phyloP scores from a whole-genome alignment of 805 yeast species.

The Yamadazyma scolyti region DNA sequence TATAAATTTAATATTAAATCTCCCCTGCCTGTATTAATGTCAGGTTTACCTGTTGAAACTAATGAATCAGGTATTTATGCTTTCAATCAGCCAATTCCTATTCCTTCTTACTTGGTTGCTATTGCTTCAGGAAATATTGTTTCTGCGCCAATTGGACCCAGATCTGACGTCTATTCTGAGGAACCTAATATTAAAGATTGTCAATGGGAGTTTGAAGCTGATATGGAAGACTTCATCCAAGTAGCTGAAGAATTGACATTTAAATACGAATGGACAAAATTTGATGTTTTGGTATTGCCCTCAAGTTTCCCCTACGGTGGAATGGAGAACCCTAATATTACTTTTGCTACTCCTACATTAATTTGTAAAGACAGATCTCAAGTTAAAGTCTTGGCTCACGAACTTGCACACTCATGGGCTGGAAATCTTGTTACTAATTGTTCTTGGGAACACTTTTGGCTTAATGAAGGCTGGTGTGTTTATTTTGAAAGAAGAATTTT shows the following conservation, averaged over 20 bases:
- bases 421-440: conserved; percentile 35
- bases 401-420: conserved; percentile 37
- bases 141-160: conserved; percentile 29
- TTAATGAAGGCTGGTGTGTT: conserved; percentile 37
- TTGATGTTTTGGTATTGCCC: conserved; percentile 33
- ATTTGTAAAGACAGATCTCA: conserved; percentile 32
- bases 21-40: conserved; percentile 23
- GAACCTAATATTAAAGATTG: conserved; percentile 21
- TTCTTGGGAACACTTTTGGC: conserved; percentile 37
- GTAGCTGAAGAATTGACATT: conserved; percentile 31
- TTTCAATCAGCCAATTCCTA: conserved; percentile 32
- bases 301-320: conserved; percentile 34
- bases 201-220: conserved; percentile 34
- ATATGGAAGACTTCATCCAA: conserved; percentile 30
- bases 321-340: conserved; percentile 36
- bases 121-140: conserved; percentile 30
- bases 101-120: conserved; percentile 32
- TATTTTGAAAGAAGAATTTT: conserved; percentile 31
- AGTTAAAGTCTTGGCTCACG: conserved; percentile 33
- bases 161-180: conserved; percentile 29
- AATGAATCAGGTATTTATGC: conserved; percentile 14
- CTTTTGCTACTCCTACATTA: conserved; percentile 32
- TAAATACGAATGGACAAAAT: conserved; percentile 30
- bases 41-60: conserved; percentile 21
- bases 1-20: conserved; percentile 23